These are phyloP conservation scores for Sporothrix globosa DNA, from an alignment of 2,329 filamentous ascomycete species.

Conservation along the genomic window DNA sequence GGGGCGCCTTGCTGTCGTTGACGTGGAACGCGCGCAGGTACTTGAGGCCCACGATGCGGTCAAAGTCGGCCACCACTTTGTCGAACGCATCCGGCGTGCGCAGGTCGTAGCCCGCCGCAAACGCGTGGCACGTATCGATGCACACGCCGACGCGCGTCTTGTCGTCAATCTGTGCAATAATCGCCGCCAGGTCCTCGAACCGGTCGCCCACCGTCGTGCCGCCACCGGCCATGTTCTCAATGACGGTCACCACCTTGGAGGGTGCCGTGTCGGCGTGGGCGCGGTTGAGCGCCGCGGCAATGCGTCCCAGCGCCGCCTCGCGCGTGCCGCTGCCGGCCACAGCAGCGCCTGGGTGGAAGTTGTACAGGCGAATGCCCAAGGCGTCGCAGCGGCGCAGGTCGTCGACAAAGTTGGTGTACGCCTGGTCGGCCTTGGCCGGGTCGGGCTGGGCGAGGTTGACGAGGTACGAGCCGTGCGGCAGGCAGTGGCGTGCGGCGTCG, in stretches of 20 bases:
- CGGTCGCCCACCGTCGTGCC: conserved; percentile 85
- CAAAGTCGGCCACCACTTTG: conserved; percentile 74
- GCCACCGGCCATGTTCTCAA: conserved; percentile 94
- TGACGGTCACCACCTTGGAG: conserved; percentile 71
- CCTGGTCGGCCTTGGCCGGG: conserved; percentile 76
- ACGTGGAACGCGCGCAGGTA: conserved; percentile 87
- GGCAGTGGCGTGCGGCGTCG: conserved; percentile 70
- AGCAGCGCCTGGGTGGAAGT: conserved; percentile 91
- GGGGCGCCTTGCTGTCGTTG: conserved; percentile 93
- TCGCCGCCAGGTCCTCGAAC: conserved; percentile 83
- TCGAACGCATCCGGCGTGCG: conserved; percentile 73
- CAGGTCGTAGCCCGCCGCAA: conserved; percentile 91
- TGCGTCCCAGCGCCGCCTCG: conserved; percentile 71
- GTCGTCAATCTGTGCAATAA: conserved; percentile 78
- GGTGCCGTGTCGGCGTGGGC: conserved; percentile 73
- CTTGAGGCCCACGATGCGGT: conserved; percentile 71
- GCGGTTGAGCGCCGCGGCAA: conserved; percentile 80
- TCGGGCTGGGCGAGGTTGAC: conserved; percentile 93
- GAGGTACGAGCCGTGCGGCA: conserved; percentile 94
- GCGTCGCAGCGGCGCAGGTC: conserved; percentile 83
- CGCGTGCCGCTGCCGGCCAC: conserved; percentile 66
- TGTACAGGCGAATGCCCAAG: conserved; percentile 89
- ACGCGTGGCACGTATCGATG: conserved; percentile 94
- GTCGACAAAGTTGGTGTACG: conserved; percentile 83
- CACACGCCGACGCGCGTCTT: conserved; percentile 89